Percentiles rank a stretch among this genome's conserved stretches.
Conservation (phyloP, 2,329 filamentous ascomycete species). For the Colletotrichum simmondsii region DNA sequence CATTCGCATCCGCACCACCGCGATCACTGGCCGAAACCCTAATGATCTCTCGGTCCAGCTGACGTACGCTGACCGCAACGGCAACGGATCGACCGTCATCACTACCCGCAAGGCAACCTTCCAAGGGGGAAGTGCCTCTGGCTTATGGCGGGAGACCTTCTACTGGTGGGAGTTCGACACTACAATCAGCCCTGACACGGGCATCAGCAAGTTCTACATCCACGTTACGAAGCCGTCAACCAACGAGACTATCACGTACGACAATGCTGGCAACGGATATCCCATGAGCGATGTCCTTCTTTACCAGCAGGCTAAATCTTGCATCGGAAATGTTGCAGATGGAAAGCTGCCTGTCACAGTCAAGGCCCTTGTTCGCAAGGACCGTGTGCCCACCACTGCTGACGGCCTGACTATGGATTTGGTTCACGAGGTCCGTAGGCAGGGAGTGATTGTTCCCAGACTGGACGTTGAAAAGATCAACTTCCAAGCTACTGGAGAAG, state of each 20-base stretch:
- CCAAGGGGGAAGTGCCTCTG: slow-evolving; percentile 34
- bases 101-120: slow-evolving; percentile 25
- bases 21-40: slow-evolving; percentile 35
- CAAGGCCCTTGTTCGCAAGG: slow-evolving; percentile 23
- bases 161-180: slow-evolving; percentile 37
- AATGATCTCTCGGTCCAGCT: slow-evolving; percentile 39
- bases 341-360: slow-evolving; percentile 14
- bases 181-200: slow-evolving; percentile 32
- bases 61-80: slow-evolving; percentile 36
- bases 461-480: slow-evolving; percentile 22
- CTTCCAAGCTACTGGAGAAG: slow-evolving; percentile 20
- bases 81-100: slow-evolving; percentile 21
- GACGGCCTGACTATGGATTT: slow-evolving; percentile 23
- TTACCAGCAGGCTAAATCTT: slow-evolving; percentile 37
- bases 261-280: slow-evolving; percentile 37
- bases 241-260: slow-evolving; percentile 30
- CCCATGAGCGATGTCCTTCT: slow-evolving; percentile 35
- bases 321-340: slow-evolving; percentile 1
- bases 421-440: slow-evolving; percentile 19
- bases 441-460: slow-evolving; percentile 25
- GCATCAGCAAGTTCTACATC: slow-evolving; percentile 40
- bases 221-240: slow-evolving; percentile 36
- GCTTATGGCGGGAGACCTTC: slow-evolving; percentile 36
- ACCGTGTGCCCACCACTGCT: slow-evolving; percentile 2
- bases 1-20: slow-evolving; percentile 35